Evolutionary conservation across 352 stramenopile species (phyloP).

Genomic region (Phytophthora colocasiae): DNA sequence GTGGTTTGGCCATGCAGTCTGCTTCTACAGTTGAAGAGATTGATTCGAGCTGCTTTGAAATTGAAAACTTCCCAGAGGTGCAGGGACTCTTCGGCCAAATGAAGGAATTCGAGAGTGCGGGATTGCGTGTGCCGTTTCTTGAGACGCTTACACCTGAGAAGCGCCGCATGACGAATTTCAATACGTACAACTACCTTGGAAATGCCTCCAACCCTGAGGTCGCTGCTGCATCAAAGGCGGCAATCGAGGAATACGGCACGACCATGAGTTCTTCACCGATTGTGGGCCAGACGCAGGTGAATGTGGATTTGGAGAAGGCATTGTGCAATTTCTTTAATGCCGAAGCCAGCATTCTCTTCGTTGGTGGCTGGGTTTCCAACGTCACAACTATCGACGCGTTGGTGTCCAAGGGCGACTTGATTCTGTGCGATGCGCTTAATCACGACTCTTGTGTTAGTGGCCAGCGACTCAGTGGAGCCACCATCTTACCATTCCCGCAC

Average conservation of each 20-base stretch:
- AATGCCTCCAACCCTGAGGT: slow-evolving; percentile 70
- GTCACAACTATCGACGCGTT: slow-evolving; percentile 81
- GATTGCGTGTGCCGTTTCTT: slow-evolving; percentile 71
- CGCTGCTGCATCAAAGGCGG: slow-evolving; percentile 58
- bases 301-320: slow-evolving; percentile 70
- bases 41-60: slow-evolving; percentile 70
- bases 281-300: slow-evolving; percentile 76
- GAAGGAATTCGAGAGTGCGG: slow-evolving; percentile 76
- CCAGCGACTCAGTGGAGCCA: slow-evolving; percentile 77
- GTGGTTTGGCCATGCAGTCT: slow-evolving; percentile 25
- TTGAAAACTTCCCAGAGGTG: slow-evolving; percentile 73
- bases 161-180: slow-evolving; percentile 84
- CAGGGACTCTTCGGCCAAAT: slow-evolving; percentile 70
- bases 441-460: slow-evolving; percentile 84
- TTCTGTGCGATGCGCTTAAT: slow-evolving; percentile 82
- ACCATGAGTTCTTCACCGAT: slow-evolving; percentile 87
- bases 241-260: slow-evolving; percentile 75
- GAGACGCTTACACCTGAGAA: slow-evolving; percentile 77
- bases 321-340: slow-evolving; percentile 71
- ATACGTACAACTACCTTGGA: slow-evolving; percentile 89
- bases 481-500: slow-evolving; percentile 80
- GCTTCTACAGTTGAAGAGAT: slow-evolving; percentile 66
- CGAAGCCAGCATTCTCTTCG: slow-evolving; percentile 67
- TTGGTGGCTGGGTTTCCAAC: slow-evolving; percentile 82
- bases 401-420: slow-evolving; percentile 76